phyloP scores from a whole-genome alignment of 2,329 filamentous ascomycete genomes.

The Penicillium sp. region DNA sequence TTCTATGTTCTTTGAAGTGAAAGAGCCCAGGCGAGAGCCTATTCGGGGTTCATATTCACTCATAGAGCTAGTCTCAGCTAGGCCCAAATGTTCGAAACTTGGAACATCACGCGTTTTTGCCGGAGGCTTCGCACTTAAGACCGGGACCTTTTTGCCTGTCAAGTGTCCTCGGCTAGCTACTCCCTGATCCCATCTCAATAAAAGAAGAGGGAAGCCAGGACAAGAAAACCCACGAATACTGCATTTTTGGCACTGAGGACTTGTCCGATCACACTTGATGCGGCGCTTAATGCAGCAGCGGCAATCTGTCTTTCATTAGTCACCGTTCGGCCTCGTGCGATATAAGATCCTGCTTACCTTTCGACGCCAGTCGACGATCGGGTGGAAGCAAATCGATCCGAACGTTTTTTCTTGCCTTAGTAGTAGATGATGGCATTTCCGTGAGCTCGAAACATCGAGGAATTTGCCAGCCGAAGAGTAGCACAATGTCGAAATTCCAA shows the following conservation, averaged over 20 bases:
- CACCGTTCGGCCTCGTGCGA: not conserved
- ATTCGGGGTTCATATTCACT: not conserved
- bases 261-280: slow-evolving; percentile 41
- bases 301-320: slow-evolving; percentile 31
- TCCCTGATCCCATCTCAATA: slow-evolving; percentile 40
- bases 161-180: slow-evolving; percentile 25
- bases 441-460: not conserved
- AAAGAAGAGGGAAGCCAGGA: slow-evolving; percentile 36
- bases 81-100: no score
- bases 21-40: not conserved
- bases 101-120: not conserved
- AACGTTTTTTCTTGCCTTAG: slow-evolving; percentile 12
- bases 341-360: slow-evolving; percentile 7
- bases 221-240: slow-evolving; percentile 37
- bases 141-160: slow-evolving; percentile 9
- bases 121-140: not conserved
- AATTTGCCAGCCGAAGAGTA: not conserved
- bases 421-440: not conserved
- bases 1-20: not conserved
- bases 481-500: not conserved
- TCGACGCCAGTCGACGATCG: slow-evolving; percentile 16
- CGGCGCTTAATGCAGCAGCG: slow-evolving; percentile 41
- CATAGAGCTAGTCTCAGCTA: not conserved
- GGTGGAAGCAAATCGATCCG: slow-evolving; percentile 17
- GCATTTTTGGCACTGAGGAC: slow-evolving; percentile 43